Conservation (phyloP, 208 protist species). For the Leishmania braziliensis region DNA sequence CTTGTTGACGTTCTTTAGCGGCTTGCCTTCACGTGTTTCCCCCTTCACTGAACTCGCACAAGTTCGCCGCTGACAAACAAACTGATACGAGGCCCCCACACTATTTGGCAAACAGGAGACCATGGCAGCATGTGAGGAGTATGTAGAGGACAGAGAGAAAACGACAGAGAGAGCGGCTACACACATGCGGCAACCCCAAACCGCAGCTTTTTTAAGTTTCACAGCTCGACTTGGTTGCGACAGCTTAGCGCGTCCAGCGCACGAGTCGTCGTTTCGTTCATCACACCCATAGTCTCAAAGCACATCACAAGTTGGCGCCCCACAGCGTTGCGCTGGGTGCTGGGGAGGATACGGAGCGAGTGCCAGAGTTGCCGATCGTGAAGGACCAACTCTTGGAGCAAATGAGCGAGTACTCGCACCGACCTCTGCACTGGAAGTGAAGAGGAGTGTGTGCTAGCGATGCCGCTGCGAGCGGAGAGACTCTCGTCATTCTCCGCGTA, state of each 20-base stretch:
- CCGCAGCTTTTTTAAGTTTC: neutral
- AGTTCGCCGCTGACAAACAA: neutral
- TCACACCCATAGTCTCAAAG: constrained; percentile 41
- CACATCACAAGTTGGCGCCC: constrained; percentile 43
- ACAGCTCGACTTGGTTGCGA: constrained; percentile 1
- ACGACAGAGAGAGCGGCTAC: neutral
- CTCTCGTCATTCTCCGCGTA: constrained; percentile 22
- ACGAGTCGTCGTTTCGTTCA: constrained; percentile 40
- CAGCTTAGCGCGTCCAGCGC: constrained; percentile 24
- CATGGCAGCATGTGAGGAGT: neutral
- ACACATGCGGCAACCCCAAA: neutral
- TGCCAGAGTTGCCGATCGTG: constrained; percentile 58
- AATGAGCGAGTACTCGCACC: constrained; percentile 32
- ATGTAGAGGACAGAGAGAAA: neutral
- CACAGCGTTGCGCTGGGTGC: constrained; percentile 43
- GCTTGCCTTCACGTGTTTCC: neutral
- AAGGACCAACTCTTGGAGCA: constrained; percentile 61
- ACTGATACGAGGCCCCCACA: neutral
- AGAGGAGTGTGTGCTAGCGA: constrained; percentile 7
- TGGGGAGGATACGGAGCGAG: constrained; percentile 38
- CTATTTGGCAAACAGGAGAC: neutral
- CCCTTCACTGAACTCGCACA: neutral
- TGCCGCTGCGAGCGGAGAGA: constrained; percentile 30
- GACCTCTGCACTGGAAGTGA: constrained; percentile 26
- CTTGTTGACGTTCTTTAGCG: neutral